These are phyloP conservation scores for Ligustrum vulgare DNA, from an alignment of 257 asterid species.

Conservation along the genomic window DNA sequence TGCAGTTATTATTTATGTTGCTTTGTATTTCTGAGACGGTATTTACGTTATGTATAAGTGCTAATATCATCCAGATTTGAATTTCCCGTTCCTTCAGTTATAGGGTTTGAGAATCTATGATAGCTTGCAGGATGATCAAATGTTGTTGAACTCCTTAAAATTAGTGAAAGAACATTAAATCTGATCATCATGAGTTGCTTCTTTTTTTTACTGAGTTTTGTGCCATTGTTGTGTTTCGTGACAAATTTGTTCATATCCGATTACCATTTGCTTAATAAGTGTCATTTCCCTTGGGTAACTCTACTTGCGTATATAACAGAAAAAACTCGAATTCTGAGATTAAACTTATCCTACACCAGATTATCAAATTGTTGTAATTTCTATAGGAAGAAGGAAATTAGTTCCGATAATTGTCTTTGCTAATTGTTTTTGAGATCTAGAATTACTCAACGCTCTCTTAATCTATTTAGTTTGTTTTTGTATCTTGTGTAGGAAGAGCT, in stretches of 20 bases:
- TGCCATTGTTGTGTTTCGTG: not conserved
- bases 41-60: not conserved
- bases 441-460: not conserved
- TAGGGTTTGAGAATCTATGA: not conserved
- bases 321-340: not conserved
- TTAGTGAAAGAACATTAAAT: not conserved
- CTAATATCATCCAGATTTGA: not conserved
- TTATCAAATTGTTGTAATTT: not conserved
- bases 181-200: not conserved
- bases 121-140: not conserved
- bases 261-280: not conserved
- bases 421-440: not conserved
- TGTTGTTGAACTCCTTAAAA: not conserved
- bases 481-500: constrained; percentile 52
- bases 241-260: not conserved
- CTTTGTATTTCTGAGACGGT: not conserved
- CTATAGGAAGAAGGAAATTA: not conserved
- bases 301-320: not conserved
- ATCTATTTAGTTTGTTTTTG: not conserved
- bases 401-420: not conserved
- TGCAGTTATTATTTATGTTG: not conserved
- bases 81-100: not conserved
- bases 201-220: not conserved
- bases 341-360: not conserved
- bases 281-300: not conserved